phyloP scores from a whole-genome alignment of 139 green algal species.

The Choricystis sp. region DNA sequence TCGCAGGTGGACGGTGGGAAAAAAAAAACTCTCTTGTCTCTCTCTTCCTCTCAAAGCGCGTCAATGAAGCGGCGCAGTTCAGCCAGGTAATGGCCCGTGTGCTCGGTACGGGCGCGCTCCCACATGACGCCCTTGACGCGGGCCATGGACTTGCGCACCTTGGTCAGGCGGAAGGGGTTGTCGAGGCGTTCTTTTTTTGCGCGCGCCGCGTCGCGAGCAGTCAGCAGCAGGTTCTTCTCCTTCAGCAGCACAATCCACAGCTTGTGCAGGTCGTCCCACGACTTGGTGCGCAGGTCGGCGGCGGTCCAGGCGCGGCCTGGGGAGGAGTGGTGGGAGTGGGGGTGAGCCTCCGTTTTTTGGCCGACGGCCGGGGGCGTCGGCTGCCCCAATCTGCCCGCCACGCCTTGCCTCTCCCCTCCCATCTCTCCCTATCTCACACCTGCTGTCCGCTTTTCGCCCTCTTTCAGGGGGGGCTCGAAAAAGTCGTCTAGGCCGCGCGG shows the following conservation, averaged over 20 bases:
- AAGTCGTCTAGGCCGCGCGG: slow-evolving; percentile 11
- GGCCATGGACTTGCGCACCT: slow-evolving; percentile 15
- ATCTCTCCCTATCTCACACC: neutral
- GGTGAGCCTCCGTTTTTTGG: neutral
- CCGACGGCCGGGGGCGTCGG: too few species aligned
- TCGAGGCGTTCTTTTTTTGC: neutral
- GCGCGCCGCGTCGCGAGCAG: slow-evolving; percentile 2
- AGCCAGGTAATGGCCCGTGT: neutral
- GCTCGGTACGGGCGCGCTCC: slow-evolving; percentile 4
- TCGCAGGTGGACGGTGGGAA: too few species aligned
- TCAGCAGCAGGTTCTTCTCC: slow-evolving; percentile 14
- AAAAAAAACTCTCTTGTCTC: neutral
- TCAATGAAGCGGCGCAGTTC: slow-evolving; percentile 9
- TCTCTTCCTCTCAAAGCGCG: slow-evolving; percentile 1
- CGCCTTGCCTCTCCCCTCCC: neutral
- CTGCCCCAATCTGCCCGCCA: neutral
- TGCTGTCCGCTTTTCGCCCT: slow-evolving; percentile 3
- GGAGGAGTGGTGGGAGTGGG: neutral
- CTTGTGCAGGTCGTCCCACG: slow-evolving; percentile 28
- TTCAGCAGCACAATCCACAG: slow-evolving; percentile 23
- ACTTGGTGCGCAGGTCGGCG: slow-evolving; percentile 17
- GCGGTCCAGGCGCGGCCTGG: slow-evolving; percentile 14
- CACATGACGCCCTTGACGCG: slow-evolving; percentile 15
- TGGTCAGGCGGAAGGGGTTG: slow-evolving; percentile 1
- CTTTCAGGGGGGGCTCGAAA: slow-evolving; percentile 7